Evolutionary conservation across 805 yeast species (phyloP).

Genomic region (Kazachstania taianensis): DNA sequence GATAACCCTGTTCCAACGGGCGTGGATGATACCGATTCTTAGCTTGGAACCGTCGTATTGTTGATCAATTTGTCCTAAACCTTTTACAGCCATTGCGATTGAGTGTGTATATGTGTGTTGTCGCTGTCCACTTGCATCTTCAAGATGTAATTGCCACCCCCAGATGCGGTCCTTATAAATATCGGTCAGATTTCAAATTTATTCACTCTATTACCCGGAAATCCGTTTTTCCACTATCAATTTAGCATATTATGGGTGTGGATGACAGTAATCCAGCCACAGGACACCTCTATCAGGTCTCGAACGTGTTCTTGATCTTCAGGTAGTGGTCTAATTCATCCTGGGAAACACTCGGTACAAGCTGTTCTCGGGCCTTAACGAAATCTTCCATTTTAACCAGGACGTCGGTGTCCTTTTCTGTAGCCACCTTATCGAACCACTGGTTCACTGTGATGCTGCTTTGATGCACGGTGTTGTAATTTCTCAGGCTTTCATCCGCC

Average conservation of each 20-base stretch:
- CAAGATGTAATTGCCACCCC: too few relatives aligned
- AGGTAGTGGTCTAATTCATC: constrained; percentile 80
- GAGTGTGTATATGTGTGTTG: too few relatives aligned
- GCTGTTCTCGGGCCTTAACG: constrained; percentile 56
- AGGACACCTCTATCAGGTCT: constrained; percentile 28
- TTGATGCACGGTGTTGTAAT: constrained; percentile 37
- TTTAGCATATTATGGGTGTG: too few relatives aligned
- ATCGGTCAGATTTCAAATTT: too few relatives aligned
- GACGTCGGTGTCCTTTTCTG: constrained; percentile 55
- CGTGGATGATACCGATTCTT: constrained; percentile 81
- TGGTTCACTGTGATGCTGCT: constrained; percentile 56
- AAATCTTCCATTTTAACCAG: constrained; percentile 65
- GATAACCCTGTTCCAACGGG: constrained; percentile 83
- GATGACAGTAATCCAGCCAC: too few relatives aligned
- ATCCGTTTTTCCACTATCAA: too few relatives aligned
- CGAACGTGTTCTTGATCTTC: constrained; percentile 70
- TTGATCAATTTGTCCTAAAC: constrained; percentile 66
- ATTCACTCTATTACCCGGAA: too few relatives aligned
- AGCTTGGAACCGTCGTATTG: constrained; percentile 57
- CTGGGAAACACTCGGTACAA: constrained; percentile 77
- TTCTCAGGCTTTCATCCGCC: constrained; percentile 55
- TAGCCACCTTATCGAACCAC: constrained; percentile 85
- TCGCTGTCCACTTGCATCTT: too few relatives aligned
- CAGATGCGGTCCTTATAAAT: too few relatives aligned
- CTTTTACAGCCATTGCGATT: constrained; percentile 70